Conservation (phyloP, 345 rosid genomes). For the Theobroma cacao region DNA sequence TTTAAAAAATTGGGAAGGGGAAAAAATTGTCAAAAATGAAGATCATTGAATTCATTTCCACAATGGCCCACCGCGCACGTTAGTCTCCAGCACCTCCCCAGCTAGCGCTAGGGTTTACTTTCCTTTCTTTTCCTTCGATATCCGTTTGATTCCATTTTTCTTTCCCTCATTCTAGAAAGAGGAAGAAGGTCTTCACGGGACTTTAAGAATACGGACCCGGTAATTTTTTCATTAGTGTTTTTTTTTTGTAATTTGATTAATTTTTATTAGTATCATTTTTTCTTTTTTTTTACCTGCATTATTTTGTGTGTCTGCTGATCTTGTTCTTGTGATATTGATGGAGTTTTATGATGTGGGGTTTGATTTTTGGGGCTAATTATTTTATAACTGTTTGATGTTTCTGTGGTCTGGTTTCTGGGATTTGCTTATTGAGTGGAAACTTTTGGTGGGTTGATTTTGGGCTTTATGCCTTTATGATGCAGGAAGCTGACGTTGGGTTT, state of each 20-base stretch:
- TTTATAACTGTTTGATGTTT: neutral
- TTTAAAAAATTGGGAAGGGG: neutral
- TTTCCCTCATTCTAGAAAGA: neutral
- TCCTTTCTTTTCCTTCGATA: neutral
- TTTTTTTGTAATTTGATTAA: neutral
- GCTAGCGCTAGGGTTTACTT: constrained; percentile 11
- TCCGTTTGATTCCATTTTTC: neutral
- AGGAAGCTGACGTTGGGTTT: constrained; percentile 3
- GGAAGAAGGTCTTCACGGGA: neutral
- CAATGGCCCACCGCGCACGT: constrained; percentile 14
- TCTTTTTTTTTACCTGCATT: neutral
- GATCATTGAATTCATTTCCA: constrained; percentile 4
- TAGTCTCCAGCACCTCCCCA: neutral
- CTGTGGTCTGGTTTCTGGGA: neutral
- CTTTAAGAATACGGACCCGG: neutral
- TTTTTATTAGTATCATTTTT: neutral
- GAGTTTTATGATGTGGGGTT: neutral
- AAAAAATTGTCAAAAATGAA: neutral
- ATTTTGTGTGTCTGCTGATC: too few relatives aligned
- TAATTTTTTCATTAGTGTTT: neutral
- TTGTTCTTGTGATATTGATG: neutral
- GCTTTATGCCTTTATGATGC: neutral
- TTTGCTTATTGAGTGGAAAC: neutral
- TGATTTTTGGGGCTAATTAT: neutral
- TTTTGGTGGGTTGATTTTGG: constrained; percentile 10